These are phyloP conservation scores for Leccinum griseonigrum DNA, from an alignment of 1,284 basidiomycete genomes.

Conservation along the genomic window DNA sequence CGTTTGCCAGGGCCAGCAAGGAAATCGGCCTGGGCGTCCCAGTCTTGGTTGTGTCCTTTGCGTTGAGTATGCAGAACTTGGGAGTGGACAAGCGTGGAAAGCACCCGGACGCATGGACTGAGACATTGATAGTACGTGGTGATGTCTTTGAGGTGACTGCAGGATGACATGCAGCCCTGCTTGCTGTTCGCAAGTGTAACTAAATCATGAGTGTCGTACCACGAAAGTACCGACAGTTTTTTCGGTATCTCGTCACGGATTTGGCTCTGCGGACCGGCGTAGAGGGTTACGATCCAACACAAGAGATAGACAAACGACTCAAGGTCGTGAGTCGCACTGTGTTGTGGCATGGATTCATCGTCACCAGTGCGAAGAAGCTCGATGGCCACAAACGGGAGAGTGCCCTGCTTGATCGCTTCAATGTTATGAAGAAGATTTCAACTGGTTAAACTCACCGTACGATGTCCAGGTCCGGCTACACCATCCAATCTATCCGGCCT, in stretches of 20 bases:
- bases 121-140: neutral
- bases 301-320: neutral
- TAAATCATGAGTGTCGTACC: neutral
- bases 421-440: neutral
- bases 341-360: neutral
- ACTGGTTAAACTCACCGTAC: neutral
- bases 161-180: neutral
- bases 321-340: neutral
- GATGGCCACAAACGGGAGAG: neutral
- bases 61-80: neutral
- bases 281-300: neutral
- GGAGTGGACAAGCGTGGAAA: neutral
- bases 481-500: neutral
- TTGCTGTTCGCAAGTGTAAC: neutral
- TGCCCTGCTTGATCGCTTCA: neutral
- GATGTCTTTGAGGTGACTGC: neutral
- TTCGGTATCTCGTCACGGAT: neutral
- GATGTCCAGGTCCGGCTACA: neutral
- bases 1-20: neutral
- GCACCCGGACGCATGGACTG: neutral
- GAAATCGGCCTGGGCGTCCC: neutral
- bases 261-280: neutral
- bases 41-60: neutral
- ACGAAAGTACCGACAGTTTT: neutral
- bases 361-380: neutral